Conservation (phyloP, 2,329 filamentous ascomycete genomes). For the Diaporthe humulicola region DNA sequence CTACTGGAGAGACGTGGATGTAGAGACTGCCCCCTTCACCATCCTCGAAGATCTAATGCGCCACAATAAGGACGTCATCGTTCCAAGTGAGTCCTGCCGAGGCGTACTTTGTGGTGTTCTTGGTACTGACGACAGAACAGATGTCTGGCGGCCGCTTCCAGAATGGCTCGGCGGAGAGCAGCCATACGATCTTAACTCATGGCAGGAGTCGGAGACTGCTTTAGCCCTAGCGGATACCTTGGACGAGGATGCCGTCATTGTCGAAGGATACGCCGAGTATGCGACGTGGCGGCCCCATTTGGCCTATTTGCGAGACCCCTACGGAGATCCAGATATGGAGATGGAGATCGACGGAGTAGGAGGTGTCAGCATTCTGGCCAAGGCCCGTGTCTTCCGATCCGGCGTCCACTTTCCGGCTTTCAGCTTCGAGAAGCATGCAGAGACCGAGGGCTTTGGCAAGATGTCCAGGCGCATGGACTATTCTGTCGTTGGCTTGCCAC, state of each 20-base stretch:
- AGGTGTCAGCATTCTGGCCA: conserved; percentile 96
- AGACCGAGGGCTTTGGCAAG: conserved; percentile 99
- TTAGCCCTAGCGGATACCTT: conserved; percentile 92
- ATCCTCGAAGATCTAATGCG: conserved; percentile 98
- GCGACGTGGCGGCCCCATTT: conserved; percentile 98
- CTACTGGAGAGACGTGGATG: conserved; percentile 98
- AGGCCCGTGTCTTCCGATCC: conserved; percentile 93
- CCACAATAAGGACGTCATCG: conserved; percentile 98
- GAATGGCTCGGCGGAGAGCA: conserved; percentile 99
- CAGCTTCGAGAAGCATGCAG: conserved; percentile 97
- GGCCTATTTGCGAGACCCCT: conserved; percentile 95
- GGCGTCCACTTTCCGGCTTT: conserved; percentile 98
- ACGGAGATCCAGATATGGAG: conserved; percentile 98
- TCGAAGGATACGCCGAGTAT: conserved; percentile 98
- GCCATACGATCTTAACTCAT: conserved; percentile 97
- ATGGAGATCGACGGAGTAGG: conserved; percentile 99
- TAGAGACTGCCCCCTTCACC: conserved; percentile 96
- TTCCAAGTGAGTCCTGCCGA: conserved; percentile 81
- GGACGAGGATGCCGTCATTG: conserved; percentile 98
- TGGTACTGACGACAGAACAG: conserved; percentile 56
- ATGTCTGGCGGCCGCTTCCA: conserved; percentile 98
- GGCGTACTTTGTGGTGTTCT: not conserved
- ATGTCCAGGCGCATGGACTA: conserved; percentile 98
- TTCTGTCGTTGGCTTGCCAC: conserved; percentile 93
- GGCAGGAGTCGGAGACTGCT: conserved; percentile 99